phyloP scores from a whole-genome alignment of 805 yeast genomes.

The Kurtzmaniella cleridarum region DNA sequence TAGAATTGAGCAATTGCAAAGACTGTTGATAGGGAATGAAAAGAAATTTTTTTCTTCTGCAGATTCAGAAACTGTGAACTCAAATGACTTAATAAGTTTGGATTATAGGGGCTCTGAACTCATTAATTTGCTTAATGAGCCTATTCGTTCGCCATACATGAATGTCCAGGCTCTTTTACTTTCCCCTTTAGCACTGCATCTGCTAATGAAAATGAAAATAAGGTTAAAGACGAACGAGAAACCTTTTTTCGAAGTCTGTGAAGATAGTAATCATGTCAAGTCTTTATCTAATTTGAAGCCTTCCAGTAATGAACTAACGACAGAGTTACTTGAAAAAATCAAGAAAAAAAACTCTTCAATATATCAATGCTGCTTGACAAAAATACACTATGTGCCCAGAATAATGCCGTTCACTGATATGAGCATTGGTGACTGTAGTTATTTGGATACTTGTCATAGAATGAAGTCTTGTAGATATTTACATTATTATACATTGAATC shows the following conservation, averaged over 20 bases:
- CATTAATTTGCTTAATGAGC: too few species aligned
- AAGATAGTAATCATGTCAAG: conserved; percentile 30
- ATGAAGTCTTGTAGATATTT: conserved; percentile 72
- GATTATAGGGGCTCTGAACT: too few species aligned
- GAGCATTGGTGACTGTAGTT: conserved; percentile 83
- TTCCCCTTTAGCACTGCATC: too few species aligned
- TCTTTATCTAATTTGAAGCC: conserved; percentile 13
- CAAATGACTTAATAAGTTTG: too few species aligned
- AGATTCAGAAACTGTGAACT: too few species aligned
- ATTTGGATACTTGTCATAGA: conserved; percentile 90
- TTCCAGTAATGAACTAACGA: background rate
- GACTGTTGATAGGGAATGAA: too few species aligned
- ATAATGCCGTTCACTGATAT: conserved; percentile 54
- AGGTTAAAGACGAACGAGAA: conserved; percentile 29
- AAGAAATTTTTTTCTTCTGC: too few species aligned
- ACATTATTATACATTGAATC: conserved; percentile 60
- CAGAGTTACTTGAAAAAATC: background rate
- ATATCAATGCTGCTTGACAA: conserved; percentile 17
- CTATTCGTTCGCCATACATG: too few species aligned
- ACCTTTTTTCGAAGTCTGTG: conserved; percentile 50
- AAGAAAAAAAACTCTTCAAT: conserved; percentile 13
- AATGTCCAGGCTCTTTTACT: too few species aligned
- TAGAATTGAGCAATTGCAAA: too few species aligned
- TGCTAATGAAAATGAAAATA: conserved; percentile 28
- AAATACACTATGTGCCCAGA: conserved; percentile 26